Conservation (phyloP, 768 basidiomycete genomes). For the Tulasnella sp. region DNA sequence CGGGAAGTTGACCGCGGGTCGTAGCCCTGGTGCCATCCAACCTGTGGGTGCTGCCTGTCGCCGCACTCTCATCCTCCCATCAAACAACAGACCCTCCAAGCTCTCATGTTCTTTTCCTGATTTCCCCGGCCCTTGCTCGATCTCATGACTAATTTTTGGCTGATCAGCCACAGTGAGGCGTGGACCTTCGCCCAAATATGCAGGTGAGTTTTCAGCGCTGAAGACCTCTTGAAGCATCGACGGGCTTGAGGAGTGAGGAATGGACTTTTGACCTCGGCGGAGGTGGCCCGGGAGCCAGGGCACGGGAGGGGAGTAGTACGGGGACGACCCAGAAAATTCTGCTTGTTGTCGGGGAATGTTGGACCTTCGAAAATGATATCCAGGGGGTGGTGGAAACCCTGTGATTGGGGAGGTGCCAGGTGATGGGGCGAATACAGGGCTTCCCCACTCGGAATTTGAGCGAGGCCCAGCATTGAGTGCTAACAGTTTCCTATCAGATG, state of each 20-base stretch:
- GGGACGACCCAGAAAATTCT: not conserved
- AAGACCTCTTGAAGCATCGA: not conserved
- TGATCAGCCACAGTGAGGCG: not conserved
- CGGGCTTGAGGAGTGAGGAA: not conserved
- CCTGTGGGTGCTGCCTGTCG: not conserved
- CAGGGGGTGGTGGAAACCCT: too few species aligned
- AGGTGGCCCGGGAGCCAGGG: not conserved
- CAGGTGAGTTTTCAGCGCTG: not conserved
- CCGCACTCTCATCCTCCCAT: not conserved
- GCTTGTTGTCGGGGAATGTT: too few species aligned
- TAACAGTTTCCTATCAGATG: too few species aligned
- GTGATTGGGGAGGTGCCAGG: too few species aligned
- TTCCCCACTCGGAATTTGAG: too few species aligned
- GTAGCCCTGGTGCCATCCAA: not conserved
- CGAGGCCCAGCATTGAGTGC: too few species aligned
- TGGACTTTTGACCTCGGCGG: not conserved
- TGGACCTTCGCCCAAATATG: not conserved
- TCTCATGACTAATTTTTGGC: too few species aligned
- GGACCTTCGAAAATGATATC: too few species aligned
- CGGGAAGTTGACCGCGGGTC: not conserved
- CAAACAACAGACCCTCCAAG: not conserved
- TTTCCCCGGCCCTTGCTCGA: too few species aligned
- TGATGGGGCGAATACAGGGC: too few species aligned
- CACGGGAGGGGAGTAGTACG: not conserved
- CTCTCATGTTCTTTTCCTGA: not conserved